phyloP scores from a whole-genome alignment of 1,139 yeast genomes.

The Debaryomyces fabryi region DNA sequence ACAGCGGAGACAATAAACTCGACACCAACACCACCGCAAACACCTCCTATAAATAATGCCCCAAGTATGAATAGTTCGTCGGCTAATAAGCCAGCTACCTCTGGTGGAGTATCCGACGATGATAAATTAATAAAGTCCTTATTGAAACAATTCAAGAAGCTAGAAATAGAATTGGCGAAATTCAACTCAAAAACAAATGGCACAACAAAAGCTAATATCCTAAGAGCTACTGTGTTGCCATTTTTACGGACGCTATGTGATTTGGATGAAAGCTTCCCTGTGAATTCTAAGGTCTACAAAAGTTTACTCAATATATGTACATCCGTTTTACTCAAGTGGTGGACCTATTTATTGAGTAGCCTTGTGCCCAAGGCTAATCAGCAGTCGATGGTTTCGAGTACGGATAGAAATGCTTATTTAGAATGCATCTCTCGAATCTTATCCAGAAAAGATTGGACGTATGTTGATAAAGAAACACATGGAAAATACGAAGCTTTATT shows the following conservation, averaged over 20 bases:
- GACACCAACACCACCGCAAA: constrained; percentile 10
- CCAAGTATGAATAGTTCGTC: neutral
- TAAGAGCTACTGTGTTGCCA: constrained; percentile 68
- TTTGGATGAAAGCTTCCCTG: constrained; percentile 27
- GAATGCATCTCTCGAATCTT: constrained; percentile 74
- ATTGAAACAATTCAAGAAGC: constrained; percentile 42
- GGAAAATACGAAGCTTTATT: constrained; percentile 39
- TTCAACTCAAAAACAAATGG: constrained; percentile 55
- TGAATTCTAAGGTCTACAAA: constrained; percentile 29
- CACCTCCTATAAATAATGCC: constrained; percentile 3
- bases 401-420: constrained; percentile 69
- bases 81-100: neutral
- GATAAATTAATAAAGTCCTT: constrained; percentile 34
- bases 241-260: constrained; percentile 51
- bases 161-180: constrained; percentile 49
- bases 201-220: constrained; percentile 62
- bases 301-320: constrained; percentile 40
- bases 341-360: constrained; percentile 57
- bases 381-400: constrained; percentile 16
- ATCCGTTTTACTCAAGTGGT: constrained; percentile 61
- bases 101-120: neutral
- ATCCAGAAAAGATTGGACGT: constrained; percentile 65
- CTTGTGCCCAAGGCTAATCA: constrained; percentile 39
- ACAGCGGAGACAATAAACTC: constrained; percentile 8
- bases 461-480: constrained; percentile 25